Base-by-base conservation (phyloP, 768 basidiomycete genomes). In the Neoboletus brunneissimus region DNA sequence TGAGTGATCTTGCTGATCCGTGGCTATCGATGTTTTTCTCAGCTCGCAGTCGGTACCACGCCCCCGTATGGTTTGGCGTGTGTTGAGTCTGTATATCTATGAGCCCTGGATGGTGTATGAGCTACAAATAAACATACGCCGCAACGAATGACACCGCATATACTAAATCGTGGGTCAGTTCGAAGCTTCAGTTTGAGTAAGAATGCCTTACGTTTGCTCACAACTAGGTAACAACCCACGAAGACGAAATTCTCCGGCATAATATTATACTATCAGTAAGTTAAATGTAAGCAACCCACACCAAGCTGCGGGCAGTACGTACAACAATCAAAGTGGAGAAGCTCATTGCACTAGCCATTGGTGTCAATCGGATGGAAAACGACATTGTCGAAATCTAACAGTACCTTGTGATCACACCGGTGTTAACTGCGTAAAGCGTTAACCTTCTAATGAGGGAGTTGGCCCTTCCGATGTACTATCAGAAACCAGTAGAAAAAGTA, bases 91-190 rank as follows among this genome's bases (percentile, higher is more conserved):
- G 47, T 51, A 50, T 23, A 48, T 44, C 22, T 52, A 75, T 55
- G 41, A 60, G 59, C 20, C 25, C n/a, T 25, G 20, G 16, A 23
- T 22, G 12, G 22, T 23, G 18, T 29, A 45, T 20, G 18, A 0
- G 3, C 2, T 2, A 23, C n/a, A 40, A 20, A 42, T 34, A 42
- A 5, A 72, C 81, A 50, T 64, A 85, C 83, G 86, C 83, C 38
- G 86, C 84, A 65, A 87, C 73, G 68, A 85, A 77, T n/a, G 85
- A 86, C 48, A 83, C 79, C 0, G 79, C 81, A 58, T 86, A 84
- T n/a, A 86, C 84, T 85, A 53, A 32, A 47, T 29, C 12, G 55
- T 29, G 47, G 29, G 48, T 44, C 46, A 57, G 46, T 51, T 46
- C 37, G 41, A 29, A 16, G 58, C 18, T 25, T 25, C 8, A n/a